These are phyloP conservation scores for Medakamo hakoo DNA, from an alignment of 139 green algal genomes.

Conservation along the genomic window DNA sequence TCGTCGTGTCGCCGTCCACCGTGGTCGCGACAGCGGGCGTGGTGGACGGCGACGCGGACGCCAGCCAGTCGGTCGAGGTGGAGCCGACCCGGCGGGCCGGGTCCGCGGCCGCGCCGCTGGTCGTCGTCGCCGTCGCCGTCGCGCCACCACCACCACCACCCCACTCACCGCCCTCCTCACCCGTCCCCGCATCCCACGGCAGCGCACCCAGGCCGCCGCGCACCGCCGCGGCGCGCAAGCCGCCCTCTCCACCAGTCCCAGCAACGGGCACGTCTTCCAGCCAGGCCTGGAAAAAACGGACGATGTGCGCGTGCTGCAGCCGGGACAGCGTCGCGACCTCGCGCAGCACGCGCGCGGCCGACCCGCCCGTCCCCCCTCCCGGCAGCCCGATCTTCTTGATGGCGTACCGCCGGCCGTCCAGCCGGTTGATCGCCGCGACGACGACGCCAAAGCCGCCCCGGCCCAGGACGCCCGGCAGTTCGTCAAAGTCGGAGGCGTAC, in stretches of 20 bases:
- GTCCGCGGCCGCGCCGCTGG: too few species aligned
- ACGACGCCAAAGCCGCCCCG: constrained; percentile 75
- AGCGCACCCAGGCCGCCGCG: too few species aligned
- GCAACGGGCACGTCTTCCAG: too few species aligned
- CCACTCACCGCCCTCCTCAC: constrained; percentile 4
- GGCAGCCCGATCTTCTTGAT: constrained; percentile 82
- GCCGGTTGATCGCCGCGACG: constrained; percentile 60
- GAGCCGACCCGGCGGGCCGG: too few species aligned
- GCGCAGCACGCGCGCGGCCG: constrained; percentile 47
- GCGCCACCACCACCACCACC: not conserved
- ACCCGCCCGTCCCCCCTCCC: too few species aligned
- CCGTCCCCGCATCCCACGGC: not conserved
- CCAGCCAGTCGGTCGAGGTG: not conserved
- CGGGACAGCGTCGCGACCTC: constrained; percentile 78
- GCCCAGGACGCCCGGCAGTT: constrained; percentile 49
- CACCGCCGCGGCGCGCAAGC: not conserved
- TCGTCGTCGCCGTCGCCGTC: too few species aligned
- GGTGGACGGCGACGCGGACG: not conserved
- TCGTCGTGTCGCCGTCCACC: not conserved
- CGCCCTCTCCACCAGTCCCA: too few species aligned
- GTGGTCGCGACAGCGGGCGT: constrained; percentile 11
- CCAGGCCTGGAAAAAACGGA: constrained; percentile 79
- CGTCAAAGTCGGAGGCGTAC: constrained; percentile 53
- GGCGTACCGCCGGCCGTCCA: constrained; percentile 65
- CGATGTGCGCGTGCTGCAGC: constrained; percentile 79